Base-by-base conservation (phyloP, 2,329 filamentous ascomycete species). In the Pseudopithomyces chartarum region DNA sequence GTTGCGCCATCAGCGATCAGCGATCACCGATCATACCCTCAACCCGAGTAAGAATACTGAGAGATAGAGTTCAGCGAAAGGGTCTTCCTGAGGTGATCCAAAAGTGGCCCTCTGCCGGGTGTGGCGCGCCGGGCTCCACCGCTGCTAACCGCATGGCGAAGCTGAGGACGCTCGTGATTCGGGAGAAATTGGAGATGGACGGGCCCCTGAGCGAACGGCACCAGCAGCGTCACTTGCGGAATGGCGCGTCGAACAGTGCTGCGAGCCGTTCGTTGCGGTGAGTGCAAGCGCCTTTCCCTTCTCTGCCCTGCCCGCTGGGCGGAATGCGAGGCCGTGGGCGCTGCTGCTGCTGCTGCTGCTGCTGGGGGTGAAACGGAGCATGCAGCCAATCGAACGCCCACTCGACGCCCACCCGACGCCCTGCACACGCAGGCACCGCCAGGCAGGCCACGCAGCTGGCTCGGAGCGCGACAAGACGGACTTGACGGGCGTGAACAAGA, bases 131-230 rank as follows among this genome's bases (percentile, higher is more conserved):
- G 39, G 20, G 36, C 33, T 46, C 43, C 43, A 45, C 40, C 12
- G 40, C 50, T 22, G 43, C 50, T 53, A 45, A 20, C 50, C 50
- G 20, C 40, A 39, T 45, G 8, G 40, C 48, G 38, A 33, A 8
- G n/a, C 17, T 22, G 7, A 43, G 26, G 36, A 33, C 33, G 48
- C 23, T 43, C 36, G 48, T 51, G 48, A 53, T 46, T 26, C 32
- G 50, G 50, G 50, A 53, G 50, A 53, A 46, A 53, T 53, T 53
- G 40, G 36, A 40, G 45, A 33, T 53, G 50, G 50, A 33, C 50
- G 29, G 19, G 50, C 50, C 50, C 50, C 50, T 53, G 50, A 53
- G 22, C 7, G 40, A 53, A 42, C 50, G 50, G 40, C 40, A 53
- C 33, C 26, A 42, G 33, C 22, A 34, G 1, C 2, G 1, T 33